These are phyloP conservation scores for Apophysomyces sp. DNA, from an alignment of 371 early-diverging fungal species.

Conservation along the genomic window DNA sequence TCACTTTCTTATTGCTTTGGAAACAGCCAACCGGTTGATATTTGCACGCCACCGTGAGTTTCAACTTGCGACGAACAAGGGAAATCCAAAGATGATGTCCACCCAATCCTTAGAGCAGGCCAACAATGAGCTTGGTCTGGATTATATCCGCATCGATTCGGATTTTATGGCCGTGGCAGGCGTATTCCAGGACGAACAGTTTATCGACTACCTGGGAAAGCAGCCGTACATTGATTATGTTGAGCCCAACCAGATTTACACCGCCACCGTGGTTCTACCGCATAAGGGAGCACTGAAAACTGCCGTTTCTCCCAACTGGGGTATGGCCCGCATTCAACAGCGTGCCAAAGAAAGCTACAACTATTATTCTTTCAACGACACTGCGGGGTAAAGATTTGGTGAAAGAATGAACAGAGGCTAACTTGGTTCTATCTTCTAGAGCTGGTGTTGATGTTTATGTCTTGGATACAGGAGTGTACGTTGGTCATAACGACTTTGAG, in stretches of 20 bases:
- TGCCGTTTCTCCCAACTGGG: conserved; percentile 16
- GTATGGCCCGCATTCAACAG: conserved; percentile 16
- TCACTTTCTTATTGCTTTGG: too few species aligned
- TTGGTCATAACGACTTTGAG: conserved; percentile 69
- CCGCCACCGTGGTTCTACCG: conserved; percentile 5
- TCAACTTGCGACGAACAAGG: neutral
- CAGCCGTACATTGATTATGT: conserved; percentile 12
- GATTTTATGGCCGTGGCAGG: conserved; percentile 13
- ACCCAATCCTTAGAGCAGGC: neutral
- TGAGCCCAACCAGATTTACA: conserved; percentile 18
- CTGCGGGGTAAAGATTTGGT: conserved; percentile 20
- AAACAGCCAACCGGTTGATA: neutral
- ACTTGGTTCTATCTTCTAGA: conserved; percentile 44
- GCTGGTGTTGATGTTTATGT: conserved; percentile 55
- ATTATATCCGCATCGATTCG: conserved; percentile 6
- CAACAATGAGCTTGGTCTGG: conserved; percentile 7
- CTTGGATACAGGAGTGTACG: conserved; percentile 65
- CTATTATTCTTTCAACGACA: conserved; percentile 7
- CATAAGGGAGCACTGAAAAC: neutral
- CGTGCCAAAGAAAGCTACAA: neutral
- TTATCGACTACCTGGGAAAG: conserved; percentile 12
- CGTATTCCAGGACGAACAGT: conserved; percentile 8
- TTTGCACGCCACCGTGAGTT: conserved; percentile 1
- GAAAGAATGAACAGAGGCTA: too few species aligned
- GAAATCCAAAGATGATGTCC: neutral